Percentiles rank a stretch among this genome's conserved stretches.
Evolutionary conservation across 768 basidiomycete species (phyloP).

Genomic region (Hericium rajendrae): DNA sequence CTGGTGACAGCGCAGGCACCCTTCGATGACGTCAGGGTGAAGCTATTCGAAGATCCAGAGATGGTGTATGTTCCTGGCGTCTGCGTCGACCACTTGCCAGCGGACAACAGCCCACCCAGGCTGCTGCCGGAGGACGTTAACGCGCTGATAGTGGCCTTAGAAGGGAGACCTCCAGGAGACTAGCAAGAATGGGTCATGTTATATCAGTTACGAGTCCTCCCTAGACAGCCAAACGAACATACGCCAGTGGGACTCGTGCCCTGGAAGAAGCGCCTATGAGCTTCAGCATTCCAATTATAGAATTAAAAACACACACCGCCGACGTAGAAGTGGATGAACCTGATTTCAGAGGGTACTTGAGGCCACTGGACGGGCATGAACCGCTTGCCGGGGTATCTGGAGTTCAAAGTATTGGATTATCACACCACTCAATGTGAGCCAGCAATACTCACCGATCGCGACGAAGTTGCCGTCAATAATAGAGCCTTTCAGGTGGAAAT

Average conservation of each 20-base stretch:
- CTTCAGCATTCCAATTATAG: neutral
- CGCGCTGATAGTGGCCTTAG: constrained; percentile 38
- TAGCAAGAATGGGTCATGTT: neutral
- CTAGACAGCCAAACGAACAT: neutral
- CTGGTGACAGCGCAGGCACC: constrained; percentile 41
- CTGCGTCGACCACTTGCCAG: constrained; percentile 53
- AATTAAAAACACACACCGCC: neutral
- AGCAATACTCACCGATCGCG: constrained; percentile 37
- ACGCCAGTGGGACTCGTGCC: constrained; percentile 5
- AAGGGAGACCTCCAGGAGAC: constrained; percentile 24
- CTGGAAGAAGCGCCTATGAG: neutral
- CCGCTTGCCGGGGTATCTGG: constrained; percentile 42
- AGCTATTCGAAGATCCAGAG: constrained; percentile 36
- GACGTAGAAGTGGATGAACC: constrained; percentile 18
- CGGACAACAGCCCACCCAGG: constrained; percentile 43
- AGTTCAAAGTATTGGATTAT: neutral
- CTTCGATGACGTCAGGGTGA: constrained; percentile 51
- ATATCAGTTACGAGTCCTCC: neutral
- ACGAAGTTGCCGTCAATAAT: constrained; percentile 55
- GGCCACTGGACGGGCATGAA: constrained; percentile 44
- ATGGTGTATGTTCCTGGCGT: constrained; percentile 47
- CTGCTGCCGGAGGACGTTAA: constrained; percentile 22
- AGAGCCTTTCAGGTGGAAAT: constrained; percentile 59
- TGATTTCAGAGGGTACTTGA: constrained; percentile 53
- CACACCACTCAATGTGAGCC: neutral